Base-by-base conservation (phyloP, 2,329 filamentous ascomycete genomes). In the Neonectria magnoliae region DNA sequence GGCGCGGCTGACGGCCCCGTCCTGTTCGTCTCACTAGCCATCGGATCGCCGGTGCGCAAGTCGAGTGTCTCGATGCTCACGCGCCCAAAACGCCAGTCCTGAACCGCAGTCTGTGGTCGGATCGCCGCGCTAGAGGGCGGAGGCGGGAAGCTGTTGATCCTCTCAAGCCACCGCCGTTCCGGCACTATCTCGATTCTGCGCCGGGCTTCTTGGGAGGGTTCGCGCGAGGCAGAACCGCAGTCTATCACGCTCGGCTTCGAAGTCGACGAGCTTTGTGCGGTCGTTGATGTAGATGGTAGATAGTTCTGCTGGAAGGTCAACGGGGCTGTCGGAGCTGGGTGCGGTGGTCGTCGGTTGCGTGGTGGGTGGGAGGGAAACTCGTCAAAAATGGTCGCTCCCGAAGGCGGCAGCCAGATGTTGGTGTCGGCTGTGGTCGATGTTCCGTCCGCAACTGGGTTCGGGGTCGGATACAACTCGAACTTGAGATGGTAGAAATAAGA, bases 21-120 rank as follows among this genome's bases (percentile, higher is more conserved):
- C 62, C 83, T 83, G 76, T 67, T 81, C 50, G 66, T 74, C 29
- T 80, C 75, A 7, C 75, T 76, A 16, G 78, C 71, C 77, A 81
- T 81, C 57, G 70, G 73, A 56, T 60, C 65, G 8, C 66, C 74
- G 38, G 64, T 65, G 25, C 65, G 65, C 61, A 94, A 90, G 78
- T 97, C 92, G 77, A 97, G 89, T 74, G 92, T 93, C 77, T 95
- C 90, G 45, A 98, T 88, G 58, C 86, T 87, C 57, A 98, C 86
- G n/a, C 83, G 84, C 48, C 91, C 92, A 77, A 97, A 93, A 57
- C 96, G 86, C 90, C 93, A 95, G 78, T 98, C 95, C 59, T 79
- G 81, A 4, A 80, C 79, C 2, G 88, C 87, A 47, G 80, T 83
- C 64, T 80, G 76, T 2, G 83, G 83, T 16, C 80, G 79, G 59